Conservation (phyloP, 352 stramenopile species). For the Globisporangium iwayamae region DNA sequence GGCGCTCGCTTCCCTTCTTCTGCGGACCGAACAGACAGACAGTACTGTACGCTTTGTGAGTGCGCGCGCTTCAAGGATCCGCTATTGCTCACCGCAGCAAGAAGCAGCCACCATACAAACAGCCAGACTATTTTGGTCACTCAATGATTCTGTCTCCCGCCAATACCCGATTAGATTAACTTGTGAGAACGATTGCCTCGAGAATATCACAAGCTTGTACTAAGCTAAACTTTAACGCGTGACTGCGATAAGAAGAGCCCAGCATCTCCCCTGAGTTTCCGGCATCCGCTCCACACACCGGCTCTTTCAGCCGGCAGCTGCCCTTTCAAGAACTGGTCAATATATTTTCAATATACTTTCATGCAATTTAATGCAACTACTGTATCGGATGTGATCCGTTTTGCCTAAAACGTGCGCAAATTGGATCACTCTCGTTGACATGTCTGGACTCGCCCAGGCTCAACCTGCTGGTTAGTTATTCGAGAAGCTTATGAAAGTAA, state of each 20-base stretch:
- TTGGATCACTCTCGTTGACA: too few relatives aligned
- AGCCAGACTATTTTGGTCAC: background rate
- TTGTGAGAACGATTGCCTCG: background rate
- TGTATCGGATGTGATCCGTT: background rate
- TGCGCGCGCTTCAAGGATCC: background rate
- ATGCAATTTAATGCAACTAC: background rate
- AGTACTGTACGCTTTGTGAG: background rate
- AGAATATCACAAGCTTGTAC: background rate
- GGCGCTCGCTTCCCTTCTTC: background rate
- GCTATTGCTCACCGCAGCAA: background rate
- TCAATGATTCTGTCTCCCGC: background rate
- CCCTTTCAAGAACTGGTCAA: background rate
- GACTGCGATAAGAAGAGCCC: background rate
- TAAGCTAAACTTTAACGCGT: background rate
- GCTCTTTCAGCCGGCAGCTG: conserved; percentile 3
- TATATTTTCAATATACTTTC: too few relatives aligned
- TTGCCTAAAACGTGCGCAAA: too few relatives aligned
- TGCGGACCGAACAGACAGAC: background rate
- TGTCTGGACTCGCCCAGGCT: too few relatives aligned
- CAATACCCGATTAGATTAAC: background rate
- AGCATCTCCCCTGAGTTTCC: conserved; percentile 7
- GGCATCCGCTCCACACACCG: background rate
- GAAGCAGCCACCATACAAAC: background rate
- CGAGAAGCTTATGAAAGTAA: too few relatives aligned
- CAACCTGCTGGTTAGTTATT: too few relatives aligned